phyloP scores from a whole-genome alignment of 352 stramenopile genomes.

The Phytophthora pluvialis region DNA sequence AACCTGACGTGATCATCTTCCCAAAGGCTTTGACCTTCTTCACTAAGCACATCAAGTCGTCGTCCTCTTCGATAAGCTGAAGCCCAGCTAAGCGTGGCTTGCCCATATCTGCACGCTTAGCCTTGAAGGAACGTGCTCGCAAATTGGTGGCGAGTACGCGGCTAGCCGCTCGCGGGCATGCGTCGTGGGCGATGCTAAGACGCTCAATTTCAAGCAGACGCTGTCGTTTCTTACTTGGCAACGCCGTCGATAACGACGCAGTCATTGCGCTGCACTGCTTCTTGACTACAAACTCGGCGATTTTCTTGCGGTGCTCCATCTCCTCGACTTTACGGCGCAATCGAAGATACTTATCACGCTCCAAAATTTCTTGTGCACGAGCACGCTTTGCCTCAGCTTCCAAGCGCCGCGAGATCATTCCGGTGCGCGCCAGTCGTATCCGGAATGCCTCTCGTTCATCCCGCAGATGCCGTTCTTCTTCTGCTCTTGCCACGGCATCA shows the following conservation, averaged over 20 bases:
- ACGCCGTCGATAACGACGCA: conserved; percentile 33
- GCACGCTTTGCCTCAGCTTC: conserved; percentile 45
- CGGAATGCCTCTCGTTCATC: conserved; percentile 60
- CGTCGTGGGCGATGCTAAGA: conserved; percentile 51
- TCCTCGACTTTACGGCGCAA: conserved; percentile 46
- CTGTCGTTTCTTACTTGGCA: conserved; percentile 42
- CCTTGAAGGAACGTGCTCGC: neutral
- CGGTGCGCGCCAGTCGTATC: conserved; percentile 69
- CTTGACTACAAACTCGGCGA: conserved; percentile 63
- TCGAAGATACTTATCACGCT: conserved; percentile 57
- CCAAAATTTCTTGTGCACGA: conserved; percentile 38
- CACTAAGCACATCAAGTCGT: conserved; percentile 35
- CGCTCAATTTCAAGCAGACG: conserved; percentile 53
- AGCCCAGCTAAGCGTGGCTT: conserved; percentile 5
- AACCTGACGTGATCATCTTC: conserved; percentile 39
- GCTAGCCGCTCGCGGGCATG: conserved; percentile 11
- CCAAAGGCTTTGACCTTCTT: conserved; percentile 46
- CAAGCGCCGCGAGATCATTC: conserved; percentile 49
- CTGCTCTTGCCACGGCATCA: conserved; percentile 13
- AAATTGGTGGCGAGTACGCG: conserved; percentile 15
- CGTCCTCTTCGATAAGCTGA: conserved; percentile 11
- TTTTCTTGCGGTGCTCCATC: conserved; percentile 66
- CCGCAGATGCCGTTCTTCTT: conserved; percentile 29
- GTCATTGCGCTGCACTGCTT: conserved; percentile 67
- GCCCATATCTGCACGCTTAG: neutral